phyloP scores from a whole-genome alignment of 1,284 basidiomycete species.

The Fomitopsis schrenkii region DNA sequence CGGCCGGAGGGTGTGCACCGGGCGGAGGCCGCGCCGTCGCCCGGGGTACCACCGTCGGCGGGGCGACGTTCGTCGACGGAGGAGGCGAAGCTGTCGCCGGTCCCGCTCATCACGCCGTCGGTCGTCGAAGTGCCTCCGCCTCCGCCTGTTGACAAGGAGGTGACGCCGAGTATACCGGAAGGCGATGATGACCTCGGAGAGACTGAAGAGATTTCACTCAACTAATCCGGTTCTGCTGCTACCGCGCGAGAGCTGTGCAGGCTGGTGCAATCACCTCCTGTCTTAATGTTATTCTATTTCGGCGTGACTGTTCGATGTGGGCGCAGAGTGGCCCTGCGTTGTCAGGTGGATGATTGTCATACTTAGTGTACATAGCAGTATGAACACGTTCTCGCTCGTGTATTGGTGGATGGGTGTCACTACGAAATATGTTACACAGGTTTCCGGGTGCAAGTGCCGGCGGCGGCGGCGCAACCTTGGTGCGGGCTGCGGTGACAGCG shows the following conservation, averaged over 20 bases:
- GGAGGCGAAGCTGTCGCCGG: conserved; percentile 26
- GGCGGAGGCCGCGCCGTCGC: background rate
- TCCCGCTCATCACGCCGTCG: conserved; percentile 47
- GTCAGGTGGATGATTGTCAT: no score
- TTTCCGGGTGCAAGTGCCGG: no score
- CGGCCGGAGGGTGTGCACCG: background rate
- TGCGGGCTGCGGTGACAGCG: no score
- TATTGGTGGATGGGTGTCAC: no score
- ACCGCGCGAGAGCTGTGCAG: background rate
- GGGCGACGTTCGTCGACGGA: conserved; percentile 2
- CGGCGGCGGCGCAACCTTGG: no score
- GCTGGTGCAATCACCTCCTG: background rate
- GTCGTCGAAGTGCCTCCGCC: conserved; percentile 74
- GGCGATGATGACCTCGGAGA: conserved; percentile 69
- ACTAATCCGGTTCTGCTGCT: conserved; percentile 17
- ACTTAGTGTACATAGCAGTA: no score
- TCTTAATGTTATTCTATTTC: no score
- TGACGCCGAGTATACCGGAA: conserved; percentile 37
- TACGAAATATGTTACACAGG: no score
- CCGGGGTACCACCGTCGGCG: background rate
- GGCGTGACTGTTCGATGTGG: no score
- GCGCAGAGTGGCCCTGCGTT: no score
- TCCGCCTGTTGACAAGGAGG: conserved; percentile 72
- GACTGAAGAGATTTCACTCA: conserved; percentile 61
- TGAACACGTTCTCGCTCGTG: no score